phyloP scores from a whole-genome alignment of 139 green algal species.

The Chlorella sp. region DNA sequence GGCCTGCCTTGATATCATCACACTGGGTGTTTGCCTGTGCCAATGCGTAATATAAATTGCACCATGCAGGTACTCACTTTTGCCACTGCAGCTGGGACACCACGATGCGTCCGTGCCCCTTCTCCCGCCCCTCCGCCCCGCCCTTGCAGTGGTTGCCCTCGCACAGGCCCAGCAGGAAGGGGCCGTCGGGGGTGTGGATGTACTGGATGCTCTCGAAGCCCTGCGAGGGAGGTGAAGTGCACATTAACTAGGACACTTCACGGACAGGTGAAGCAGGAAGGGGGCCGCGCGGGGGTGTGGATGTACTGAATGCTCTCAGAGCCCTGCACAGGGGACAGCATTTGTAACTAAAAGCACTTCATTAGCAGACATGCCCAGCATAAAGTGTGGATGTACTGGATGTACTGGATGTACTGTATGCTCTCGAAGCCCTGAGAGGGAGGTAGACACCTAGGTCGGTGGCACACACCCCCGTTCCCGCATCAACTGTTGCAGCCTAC shows the following conservation, averaged over 20 bases:
- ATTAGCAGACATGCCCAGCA: too few species aligned
- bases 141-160: constrained; percentile 60
- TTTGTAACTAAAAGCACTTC: not conserved
- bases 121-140: constrained; percentile 30
- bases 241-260: not conserved
- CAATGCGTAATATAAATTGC: too few species aligned
- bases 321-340: not conserved
- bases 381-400: too few species aligned
- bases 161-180: constrained; percentile 55
- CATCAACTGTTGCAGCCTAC: too few species aligned
- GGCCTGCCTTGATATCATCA: too few species aligned
- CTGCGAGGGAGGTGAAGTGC: not conserved
- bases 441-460: too few species aligned
- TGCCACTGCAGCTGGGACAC: constrained; percentile 30
- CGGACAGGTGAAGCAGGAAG: not conserved
- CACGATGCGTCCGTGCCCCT: constrained; percentile 53
- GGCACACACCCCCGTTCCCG: too few species aligned
- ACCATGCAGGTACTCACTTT: constrained; percentile 13
- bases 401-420: too few species aligned
- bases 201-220: constrained; percentile 39
- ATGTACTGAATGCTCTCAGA: not conserved
- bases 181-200: constrained; percentile 18
- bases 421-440: too few species aligned
- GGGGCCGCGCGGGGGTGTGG: too few species aligned
- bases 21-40: too few species aligned